Evolutionary conservation across 129 eudicot species (phyloP).

Genomic region (Saussurea involucrata): DNA sequence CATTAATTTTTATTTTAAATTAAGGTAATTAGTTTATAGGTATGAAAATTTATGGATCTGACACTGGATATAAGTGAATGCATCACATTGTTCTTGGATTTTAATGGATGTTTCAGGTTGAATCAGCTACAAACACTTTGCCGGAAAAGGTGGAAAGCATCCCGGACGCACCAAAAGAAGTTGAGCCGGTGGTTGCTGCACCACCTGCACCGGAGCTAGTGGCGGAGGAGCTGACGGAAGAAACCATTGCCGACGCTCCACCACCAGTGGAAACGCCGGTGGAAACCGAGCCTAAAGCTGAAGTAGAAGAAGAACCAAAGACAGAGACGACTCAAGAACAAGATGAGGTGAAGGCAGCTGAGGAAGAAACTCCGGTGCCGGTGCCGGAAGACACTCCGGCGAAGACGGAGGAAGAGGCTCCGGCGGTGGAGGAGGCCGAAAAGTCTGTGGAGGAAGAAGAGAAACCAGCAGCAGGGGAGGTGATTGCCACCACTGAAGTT

Average conservation of each 20-base stretch:
- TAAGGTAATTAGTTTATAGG: too few relatives aligned
- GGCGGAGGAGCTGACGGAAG: constrained; percentile 1
- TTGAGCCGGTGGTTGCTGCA: constrained; percentile 10
- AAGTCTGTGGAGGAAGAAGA: constrained; percentile 15
- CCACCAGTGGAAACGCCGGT: neutral
- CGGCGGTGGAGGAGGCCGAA: neutral
- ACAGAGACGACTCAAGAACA: constrained; percentile 1
- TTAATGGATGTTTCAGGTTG: constrained; percentile 35
- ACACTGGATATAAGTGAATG: neutral
- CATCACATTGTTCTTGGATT: neutral
- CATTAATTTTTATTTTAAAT: too few relatives aligned
- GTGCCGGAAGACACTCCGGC: constrained; percentile 4
- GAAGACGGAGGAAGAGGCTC: neutral
- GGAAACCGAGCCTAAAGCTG: constrained; percentile 13
- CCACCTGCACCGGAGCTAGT: constrained; percentile 17
- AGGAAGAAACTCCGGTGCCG: constrained; percentile 9
- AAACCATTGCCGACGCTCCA: constrained; percentile 12
- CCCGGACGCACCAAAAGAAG: constrained; percentile 31
- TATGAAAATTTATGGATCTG: too few relatives aligned
- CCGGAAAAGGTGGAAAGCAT: constrained; percentile 32
- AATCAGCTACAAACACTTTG: constrained; percentile 33
- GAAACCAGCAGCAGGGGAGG: constrained; percentile 11
- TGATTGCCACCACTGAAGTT: constrained; percentile 17
- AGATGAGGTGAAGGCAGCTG: constrained; percentile 20
- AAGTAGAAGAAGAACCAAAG: constrained; percentile 15